Evolutionary conservation across 768 basidiomycete species (phyloP).

Genomic region (Guyanaporus albipodus): DNA sequence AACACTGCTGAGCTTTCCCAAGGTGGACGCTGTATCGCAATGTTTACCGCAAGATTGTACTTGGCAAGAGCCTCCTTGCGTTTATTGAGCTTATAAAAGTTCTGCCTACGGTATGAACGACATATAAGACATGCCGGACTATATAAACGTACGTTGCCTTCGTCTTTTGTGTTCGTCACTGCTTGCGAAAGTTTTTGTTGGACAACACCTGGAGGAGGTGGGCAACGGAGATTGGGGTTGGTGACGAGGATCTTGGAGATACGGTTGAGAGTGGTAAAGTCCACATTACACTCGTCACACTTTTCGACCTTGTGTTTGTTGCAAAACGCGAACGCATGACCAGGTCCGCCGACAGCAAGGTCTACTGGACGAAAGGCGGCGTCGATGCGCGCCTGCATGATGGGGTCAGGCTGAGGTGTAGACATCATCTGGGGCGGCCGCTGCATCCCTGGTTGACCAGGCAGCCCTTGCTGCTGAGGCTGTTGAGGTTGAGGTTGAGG

Average conservation of each 20-base stretch:
- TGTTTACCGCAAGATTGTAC: conserved; percentile 73
- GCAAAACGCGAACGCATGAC: conserved; percentile 58
- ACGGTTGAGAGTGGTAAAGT: conserved; percentile 74
- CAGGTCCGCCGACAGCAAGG: conserved; percentile 50
- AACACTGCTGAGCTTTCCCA: conserved; percentile 85
- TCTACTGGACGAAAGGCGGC: conserved; percentile 60
- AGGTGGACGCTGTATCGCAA: conserved; percentile 77
- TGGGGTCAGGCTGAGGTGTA: conserved; percentile 58
- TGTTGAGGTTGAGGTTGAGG: conserved; percentile 58
- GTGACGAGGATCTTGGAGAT: conserved; percentile 64
- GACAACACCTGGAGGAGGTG: conserved; percentile 73
- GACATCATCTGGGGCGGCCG: conserved; percentile 41
- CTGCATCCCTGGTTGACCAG: conserved; percentile 34
- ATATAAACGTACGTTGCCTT: conserved; percentile 81
- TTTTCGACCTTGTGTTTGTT: conserved; percentile 64
- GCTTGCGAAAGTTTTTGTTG: conserved; percentile 71
- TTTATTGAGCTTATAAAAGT: conserved; percentile 72
- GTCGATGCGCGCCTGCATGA: conserved; percentile 74
- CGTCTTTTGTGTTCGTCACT: conserved; percentile 81
- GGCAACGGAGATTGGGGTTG: conserved; percentile 71
- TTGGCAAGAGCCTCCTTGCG: conserved; percentile 67
- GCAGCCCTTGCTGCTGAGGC: conserved; percentile 48
- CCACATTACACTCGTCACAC: conserved; percentile 68
- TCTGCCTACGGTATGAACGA: conserved; percentile 39
- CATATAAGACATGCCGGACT: background rate